phyloP scores from a whole-genome alignment of 2,329 filamentous ascomycete species.

The Capronia americana region DNA sequence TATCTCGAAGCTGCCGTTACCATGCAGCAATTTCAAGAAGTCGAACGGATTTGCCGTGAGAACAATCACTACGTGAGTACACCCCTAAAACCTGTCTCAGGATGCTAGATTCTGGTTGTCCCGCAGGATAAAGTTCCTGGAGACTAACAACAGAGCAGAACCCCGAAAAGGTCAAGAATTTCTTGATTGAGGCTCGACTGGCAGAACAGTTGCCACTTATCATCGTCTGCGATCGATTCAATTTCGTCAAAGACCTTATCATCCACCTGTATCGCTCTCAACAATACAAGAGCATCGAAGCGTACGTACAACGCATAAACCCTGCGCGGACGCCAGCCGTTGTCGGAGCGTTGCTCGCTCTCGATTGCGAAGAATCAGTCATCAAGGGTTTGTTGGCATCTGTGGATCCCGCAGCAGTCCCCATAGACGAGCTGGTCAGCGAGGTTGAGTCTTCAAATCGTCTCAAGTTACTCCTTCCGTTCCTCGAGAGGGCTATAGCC shows the following conservation, averaged over 20 bases:
- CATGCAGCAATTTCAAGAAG: conserved; percentile 92
- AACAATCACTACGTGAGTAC: conserved; percentile 74
- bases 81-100: neutral
- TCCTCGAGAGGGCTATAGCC: conserved; percentile 89
- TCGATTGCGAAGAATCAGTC: conserved; percentile 94
- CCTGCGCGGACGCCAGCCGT: conserved; percentile 88
- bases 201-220: conserved; percentile 94
- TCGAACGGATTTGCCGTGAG: conserved; percentile 96
- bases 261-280: conserved; percentile 98
- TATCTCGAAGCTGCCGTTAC: conserved; percentile 97
- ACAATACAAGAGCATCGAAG: conserved; percentile 98
- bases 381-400: conserved; percentile 91
- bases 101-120: neutral
- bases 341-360: conserved; percentile 89
- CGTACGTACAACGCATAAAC: conserved; percentile 97
- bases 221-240: conserved; percentile 99
- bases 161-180: conserved; percentile 97
- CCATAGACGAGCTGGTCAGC: conserved; percentile 89
- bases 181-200: conserved; percentile 93
- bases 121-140: neutral
- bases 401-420: conserved; percentile 82
- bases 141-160: conserved; percentile 47
- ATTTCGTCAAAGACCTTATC: conserved; percentile 96
- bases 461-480: conserved; percentile 91
- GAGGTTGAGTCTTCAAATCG: conserved; percentile 97